Percentiles rank a stretch among this genome's conserved stretches.
Conservation (phyloP, 768 basidiomycete genomes). For the Mycena capillaripes region DNA sequence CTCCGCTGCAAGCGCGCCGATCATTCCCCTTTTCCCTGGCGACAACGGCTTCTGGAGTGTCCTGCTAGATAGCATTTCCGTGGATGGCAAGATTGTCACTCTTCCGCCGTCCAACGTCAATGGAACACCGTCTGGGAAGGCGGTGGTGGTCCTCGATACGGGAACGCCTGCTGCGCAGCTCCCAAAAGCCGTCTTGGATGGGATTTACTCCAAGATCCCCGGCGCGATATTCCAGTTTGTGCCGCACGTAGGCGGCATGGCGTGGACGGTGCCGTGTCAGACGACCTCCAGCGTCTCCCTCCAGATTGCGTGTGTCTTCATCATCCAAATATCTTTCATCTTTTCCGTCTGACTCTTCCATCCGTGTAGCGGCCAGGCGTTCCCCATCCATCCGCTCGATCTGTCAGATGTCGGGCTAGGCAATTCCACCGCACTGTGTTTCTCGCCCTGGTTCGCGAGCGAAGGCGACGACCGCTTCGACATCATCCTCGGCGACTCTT, state of each 20-base stretch:
- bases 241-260: background rate
- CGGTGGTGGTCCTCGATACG: slow-evolving; percentile 8
- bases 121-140: background rate
- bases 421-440: background rate
- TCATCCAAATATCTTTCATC: background rate
- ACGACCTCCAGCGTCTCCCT: background rate
- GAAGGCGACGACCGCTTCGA: background rate
- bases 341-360: background rate
- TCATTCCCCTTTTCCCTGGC: background rate
- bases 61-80: background rate
- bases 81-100: background rate
- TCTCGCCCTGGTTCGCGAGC: background rate
- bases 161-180: slow-evolving; percentile 1
- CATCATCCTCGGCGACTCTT: background rate
- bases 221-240: background rate
- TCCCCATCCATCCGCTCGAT: slow-evolving; percentile 20
- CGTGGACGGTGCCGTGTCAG: slow-evolving; percentile 5
- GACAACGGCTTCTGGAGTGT: background rate
- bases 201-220: slow-evolving; percentile 7
- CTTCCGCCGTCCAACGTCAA: background rate
- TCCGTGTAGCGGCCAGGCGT: background rate
- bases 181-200: background rate
- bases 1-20: background rate
- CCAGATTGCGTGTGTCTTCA: background rate
- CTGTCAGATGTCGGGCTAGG: background rate